A percentile compares a stretch with the other conserved stretches of the same genome.
Conservation (phyloP, 2,329 filamentous ascomycete species). For the Volutella citrinella region DNA sequence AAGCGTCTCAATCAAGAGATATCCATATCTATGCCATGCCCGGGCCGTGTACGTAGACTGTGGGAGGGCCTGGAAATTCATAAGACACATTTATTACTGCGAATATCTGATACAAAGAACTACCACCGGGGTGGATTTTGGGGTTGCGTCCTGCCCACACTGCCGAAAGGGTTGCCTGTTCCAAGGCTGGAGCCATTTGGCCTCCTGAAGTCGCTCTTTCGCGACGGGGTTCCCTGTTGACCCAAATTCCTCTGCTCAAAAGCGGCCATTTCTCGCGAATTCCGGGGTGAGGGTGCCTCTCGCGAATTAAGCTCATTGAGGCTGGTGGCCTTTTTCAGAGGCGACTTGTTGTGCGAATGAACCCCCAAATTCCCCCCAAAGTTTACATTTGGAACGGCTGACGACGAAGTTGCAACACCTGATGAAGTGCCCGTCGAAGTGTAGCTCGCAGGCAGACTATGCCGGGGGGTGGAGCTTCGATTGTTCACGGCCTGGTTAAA, state of each 20-base stretch:
- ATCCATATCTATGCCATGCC: too few species aligned
- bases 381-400: conserved; percentile 23
- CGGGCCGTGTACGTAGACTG: too few species aligned
- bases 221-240: conserved; percentile 40
- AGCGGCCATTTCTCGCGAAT: conserved; percentile 60
- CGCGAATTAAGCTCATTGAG: conserved; percentile 53
- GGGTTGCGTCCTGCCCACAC: conserved; percentile 34
- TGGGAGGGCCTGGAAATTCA: conserved; percentile 5
- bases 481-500: conserved; percentile 29
- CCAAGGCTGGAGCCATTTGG: conserved; percentile 18
- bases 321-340: conserved; percentile 73
- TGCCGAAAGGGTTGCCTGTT: conserved; percentile 37
- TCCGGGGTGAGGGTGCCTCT: conserved; percentile 47
- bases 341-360: conserved; percentile 76
- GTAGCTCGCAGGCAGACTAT: conserved; percentile 34
- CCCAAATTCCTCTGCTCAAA: conserved; percentile 46
- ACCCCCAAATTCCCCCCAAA: conserved; percentile 77
- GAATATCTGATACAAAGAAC: conserved; percentile 2
- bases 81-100: conserved; percentile 1
- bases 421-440: conserved; percentile 26
- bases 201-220: conserved; percentile 30
- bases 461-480: conserved; percentile 28
- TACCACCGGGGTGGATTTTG: too few species aligned
- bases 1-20: too few species aligned
- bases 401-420: conserved; percentile 16